Conservation (phyloP, 108 stramenopile species). For the Epithemia pelagica region DNA sequence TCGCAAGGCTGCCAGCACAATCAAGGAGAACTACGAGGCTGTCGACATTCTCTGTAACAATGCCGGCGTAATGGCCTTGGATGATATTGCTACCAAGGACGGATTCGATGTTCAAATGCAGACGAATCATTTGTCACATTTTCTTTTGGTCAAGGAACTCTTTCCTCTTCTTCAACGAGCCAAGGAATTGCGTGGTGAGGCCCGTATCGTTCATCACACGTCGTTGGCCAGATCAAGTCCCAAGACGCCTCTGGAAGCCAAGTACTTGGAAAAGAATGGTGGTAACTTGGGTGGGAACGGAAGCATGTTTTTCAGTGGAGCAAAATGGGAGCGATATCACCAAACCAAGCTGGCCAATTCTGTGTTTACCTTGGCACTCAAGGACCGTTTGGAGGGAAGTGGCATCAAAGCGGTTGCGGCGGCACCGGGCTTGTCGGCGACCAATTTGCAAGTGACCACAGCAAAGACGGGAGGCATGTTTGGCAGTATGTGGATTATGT, state of each 20-base stretch:
- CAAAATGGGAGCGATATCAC: constrained; percentile 36
- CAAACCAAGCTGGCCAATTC: constrained; percentile 60
- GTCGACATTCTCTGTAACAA: constrained; percentile 45
- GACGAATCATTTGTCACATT: constrained; percentile 52
- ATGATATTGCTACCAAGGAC: constrained; percentile 41
- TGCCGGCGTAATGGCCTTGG: constrained; percentile 55
- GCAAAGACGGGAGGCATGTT: constrained; percentile 8
- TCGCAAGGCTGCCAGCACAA: constrained; percentile 19
- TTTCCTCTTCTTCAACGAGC: constrained; percentile 37
- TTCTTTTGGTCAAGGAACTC: constrained; percentile 49
- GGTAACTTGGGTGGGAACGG: constrained; percentile 41
- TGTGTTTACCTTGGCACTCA: constrained; percentile 44
- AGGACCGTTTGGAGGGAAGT: constrained; percentile 24
- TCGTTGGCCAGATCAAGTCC: constrained; percentile 16
- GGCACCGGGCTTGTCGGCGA: constrained; percentile 9
- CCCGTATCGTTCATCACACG: constrained; percentile 40
- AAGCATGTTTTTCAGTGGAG: constrained; percentile 23
- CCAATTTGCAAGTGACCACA: constrained; percentile 14
- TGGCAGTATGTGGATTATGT: constrained; percentile 12
- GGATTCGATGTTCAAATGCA: constrained; percentile 62
- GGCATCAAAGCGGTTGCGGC: constrained; percentile 34
- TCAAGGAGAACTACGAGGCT: constrained; percentile 29
- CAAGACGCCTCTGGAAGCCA: constrained; percentile 24
- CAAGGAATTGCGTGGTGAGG: constrained; percentile 30
- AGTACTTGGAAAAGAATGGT: constrained; percentile 42